Percentiles rank a stretch among this genome's conserved stretches.
phyloP scores from a whole-genome alignment of 495 filamentous ascomycete genomes.

The Talaromyces wortmannii region DNA sequence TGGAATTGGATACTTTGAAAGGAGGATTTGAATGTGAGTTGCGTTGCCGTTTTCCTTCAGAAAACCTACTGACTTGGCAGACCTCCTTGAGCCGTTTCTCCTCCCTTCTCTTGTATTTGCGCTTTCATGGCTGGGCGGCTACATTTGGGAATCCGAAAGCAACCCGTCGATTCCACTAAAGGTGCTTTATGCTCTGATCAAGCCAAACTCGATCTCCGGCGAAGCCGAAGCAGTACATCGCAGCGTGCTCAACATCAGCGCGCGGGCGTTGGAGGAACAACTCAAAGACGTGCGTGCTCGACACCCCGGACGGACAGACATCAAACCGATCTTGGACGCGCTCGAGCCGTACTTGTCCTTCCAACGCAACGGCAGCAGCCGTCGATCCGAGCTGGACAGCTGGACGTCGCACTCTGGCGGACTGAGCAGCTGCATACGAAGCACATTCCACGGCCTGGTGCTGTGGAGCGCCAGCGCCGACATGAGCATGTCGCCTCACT shows the following conservation, averaged over 20 bases:
- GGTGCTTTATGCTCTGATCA: slow-evolving; percentile 69
- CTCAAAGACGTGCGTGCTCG: slow-evolving; percentile 65
- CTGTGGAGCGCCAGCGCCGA: slow-evolving; percentile 65
- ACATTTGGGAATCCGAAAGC: slow-evolving; percentile 64
- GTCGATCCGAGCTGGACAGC: slow-evolving; percentile 65
- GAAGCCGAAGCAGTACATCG: slow-evolving; percentile 78
- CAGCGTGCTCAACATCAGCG: slow-evolving; percentile 77
- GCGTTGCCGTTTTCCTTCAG: not conserved
- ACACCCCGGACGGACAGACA: slow-evolving; percentile 59
- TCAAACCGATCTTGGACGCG: slow-evolving; percentile 63
- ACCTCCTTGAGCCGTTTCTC: slow-evolving; percentile 83
- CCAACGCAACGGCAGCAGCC: slow-evolving; percentile 55
- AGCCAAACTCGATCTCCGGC: slow-evolving; percentile 66
- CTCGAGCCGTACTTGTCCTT: slow-evolving; percentile 65
- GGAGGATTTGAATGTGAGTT: slow-evolving; percentile 78
- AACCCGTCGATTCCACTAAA: slow-evolving; percentile 58
- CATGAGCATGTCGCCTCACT: slow-evolving; percentile 58
- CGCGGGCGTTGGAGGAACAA: slow-evolving; percentile 66
- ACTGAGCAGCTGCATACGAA: slow-evolving; percentile 52
- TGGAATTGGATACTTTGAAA: slow-evolving; percentile 78
- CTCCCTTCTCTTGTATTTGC: slow-evolving; percentile 81
- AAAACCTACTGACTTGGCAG: slow-evolving; percentile 25
- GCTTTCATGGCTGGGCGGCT: slow-evolving; percentile 70
- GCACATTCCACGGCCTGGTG: slow-evolving; percentile 60
- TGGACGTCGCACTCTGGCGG: slow-evolving; percentile 66